These are phyloP conservation scores for Iris macrosiphon DNA, from an alignment of 106 monocot species.

Conservation along the genomic window DNA sequence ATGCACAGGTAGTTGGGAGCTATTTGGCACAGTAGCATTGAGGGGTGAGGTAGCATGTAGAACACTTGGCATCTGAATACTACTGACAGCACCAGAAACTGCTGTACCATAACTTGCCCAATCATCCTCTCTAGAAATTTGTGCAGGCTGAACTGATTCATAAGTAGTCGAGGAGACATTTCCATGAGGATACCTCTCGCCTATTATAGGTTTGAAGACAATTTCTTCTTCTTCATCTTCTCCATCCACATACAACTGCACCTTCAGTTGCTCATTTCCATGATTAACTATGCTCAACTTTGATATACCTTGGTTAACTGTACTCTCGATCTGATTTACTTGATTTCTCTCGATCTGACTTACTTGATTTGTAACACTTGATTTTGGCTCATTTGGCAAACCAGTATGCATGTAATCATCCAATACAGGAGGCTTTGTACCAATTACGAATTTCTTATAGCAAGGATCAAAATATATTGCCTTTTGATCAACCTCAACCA, in stretches of 20 bases:
- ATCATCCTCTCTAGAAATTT: conserved; percentile 14
- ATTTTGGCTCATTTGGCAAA: not conserved
- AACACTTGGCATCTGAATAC: conserved; percentile 19
- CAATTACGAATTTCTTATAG: conserved; percentile 50
- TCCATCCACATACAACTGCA: conserved; percentile 20
- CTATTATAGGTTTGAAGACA: conserved; percentile 62
- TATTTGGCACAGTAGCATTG: not conserved
- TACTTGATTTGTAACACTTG: conserved; percentile 6
- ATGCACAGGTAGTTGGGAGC: conserved; percentile 10
- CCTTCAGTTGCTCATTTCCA: conserved; percentile 6
- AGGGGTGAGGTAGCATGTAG: conserved; percentile 12
- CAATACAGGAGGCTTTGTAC: conserved; percentile 23
- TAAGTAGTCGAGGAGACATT: conserved; percentile 11
- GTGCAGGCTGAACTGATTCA: conserved; percentile 19
- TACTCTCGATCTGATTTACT: not conserved
- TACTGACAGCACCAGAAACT: conserved; percentile 13
- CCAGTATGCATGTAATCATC: conserved; percentile 7
- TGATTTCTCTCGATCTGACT: conserved; percentile 1
- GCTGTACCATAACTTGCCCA: conserved; percentile 4
- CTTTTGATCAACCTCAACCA: conserved; percentile 40
- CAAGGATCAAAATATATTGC: conserved; percentile 55
- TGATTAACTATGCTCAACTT: conserved; percentile 5
- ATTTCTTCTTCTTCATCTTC: conserved; percentile 78
- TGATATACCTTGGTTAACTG: no score
- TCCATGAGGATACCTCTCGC: conserved; percentile 23